phyloP scores from a whole-genome alignment of 805 yeast genomes.

The Schizosaccharomyces osmophilus region DNA sequence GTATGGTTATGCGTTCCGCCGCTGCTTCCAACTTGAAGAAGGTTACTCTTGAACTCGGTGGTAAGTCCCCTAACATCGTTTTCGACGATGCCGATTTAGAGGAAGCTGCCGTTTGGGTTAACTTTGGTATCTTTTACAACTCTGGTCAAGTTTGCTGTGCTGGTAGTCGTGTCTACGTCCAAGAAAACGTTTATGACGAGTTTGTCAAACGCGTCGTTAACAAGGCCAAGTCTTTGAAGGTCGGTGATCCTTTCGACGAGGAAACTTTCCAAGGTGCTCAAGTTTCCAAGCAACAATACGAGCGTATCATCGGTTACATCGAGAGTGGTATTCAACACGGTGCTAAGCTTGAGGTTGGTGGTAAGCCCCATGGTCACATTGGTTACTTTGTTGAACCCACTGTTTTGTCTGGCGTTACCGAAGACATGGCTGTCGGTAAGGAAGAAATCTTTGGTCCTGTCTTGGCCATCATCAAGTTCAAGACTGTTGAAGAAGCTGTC shows the following conservation, averaged over 20 bases:
- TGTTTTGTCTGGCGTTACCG: conserved; percentile 56
- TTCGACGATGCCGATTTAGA: conserved; percentile 67
- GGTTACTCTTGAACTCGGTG: conserved; percentile 86
- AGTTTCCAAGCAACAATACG: conserved; percentile 55
- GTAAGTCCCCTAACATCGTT: conserved; percentile 80
- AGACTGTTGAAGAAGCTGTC: conserved; percentile 60
- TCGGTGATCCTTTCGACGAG: conserved; percentile 68
- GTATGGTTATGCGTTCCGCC: conserved; percentile 54
- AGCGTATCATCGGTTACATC: conserved; percentile 53
- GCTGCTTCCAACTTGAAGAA: conserved; percentile 65
- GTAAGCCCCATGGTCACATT: conserved; percentile 44
- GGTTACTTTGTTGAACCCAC: conserved; percentile 39
- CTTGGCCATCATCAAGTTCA: conserved; percentile 59
- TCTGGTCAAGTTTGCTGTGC: conserved; percentile 94
- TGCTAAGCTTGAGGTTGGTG: conserved; percentile 62
- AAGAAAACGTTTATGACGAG: conserved; percentile 61
- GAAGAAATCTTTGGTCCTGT: conserved; percentile 95
- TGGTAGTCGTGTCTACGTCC: conserved; percentile 75
- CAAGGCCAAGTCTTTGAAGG: conserved; percentile 26
- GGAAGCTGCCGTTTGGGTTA: conserved; percentile 48
- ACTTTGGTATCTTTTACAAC: conserved; percentile 70
- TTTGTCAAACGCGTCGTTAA: conserved; percentile 34
- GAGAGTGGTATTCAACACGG: conserved; percentile 63
- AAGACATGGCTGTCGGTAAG: conserved; percentile 47
- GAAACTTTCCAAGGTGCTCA: conserved; percentile 78